phyloP scores from a whole-genome alignment of 2,329 filamentous ascomycete genomes.

The Aspergillus ustus region DNA sequence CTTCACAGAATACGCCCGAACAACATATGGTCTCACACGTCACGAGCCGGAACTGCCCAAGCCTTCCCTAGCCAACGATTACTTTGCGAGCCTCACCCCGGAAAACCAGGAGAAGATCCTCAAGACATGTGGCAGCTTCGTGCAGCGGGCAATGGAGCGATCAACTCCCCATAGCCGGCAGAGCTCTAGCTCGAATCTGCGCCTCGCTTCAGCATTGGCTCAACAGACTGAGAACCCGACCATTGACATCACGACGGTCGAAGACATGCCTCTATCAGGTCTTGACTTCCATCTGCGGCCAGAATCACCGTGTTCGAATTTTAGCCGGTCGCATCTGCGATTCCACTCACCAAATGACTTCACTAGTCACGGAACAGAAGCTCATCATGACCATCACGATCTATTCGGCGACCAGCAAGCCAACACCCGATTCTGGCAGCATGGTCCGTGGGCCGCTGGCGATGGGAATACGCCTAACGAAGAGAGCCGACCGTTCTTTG shows the following conservation, averaged over 20 bases:
- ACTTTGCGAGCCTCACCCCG: constrained; percentile 44
- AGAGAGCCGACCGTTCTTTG: constrained; percentile 49
- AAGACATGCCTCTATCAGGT: constrained; percentile 42
- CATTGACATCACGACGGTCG: constrained; percentile 48
- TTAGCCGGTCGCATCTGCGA: constrained; percentile 47
- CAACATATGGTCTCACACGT: constrained; percentile 42
- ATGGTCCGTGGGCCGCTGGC: constrained; percentile 47
- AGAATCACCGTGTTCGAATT: constrained; percentile 49
- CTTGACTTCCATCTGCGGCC: constrained; percentile 46
- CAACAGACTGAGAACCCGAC: constrained; percentile 46
- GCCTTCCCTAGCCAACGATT: constrained; percentile 48
- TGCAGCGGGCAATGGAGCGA: constrained; percentile 44
- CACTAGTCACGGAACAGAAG: constrained; percentile 40
- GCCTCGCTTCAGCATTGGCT: constrained; percentile 44
- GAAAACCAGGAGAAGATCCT: constrained; percentile 49
- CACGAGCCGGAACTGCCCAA: constrained; percentile 41
- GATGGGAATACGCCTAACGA: constrained; percentile 50
- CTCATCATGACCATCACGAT: constrained; percentile 48
- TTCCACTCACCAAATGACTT: constrained; percentile 50
- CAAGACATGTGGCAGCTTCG: constrained; percentile 48
- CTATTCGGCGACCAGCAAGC: constrained; percentile 51
- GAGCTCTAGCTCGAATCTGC: constrained; percentile 43
- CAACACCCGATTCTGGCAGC: constrained; percentile 50
- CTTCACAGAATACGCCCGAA: constrained; percentile 47
- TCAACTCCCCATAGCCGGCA: constrained; percentile 43